Percentiles rank a stretch among this genome's conserved stretches.
Evolutionary conservation across 208 protist species (phyloP).

Genomic region (Histomonas meleagridis): DNA sequence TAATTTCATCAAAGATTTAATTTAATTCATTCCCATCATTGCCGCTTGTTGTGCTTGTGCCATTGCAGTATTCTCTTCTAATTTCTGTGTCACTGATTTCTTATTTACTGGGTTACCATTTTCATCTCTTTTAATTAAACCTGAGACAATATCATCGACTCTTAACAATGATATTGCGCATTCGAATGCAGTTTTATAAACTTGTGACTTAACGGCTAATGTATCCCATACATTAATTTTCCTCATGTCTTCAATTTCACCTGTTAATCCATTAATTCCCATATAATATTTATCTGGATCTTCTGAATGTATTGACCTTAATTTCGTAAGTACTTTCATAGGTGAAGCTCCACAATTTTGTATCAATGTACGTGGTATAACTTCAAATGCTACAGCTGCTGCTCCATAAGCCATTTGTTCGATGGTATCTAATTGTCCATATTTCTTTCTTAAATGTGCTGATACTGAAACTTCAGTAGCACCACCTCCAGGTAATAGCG

Average conservation of each 20-base stretch:
- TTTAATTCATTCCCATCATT: not conserved
- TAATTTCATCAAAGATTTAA: no score
- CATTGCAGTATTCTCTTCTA: not conserved
- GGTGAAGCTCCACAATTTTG: slow-evolving; percentile 97
- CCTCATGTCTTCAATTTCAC: slow-evolving; percentile 51
- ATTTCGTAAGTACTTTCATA: slow-evolving; percentile 88
- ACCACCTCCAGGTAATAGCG: slow-evolving; percentile 91
- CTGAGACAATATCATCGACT: slow-evolving; percentile 95
- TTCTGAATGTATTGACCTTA: slow-evolving; percentile 61
- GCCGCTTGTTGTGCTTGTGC: not conserved
- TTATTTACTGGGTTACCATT: slow-evolving; percentile 35
- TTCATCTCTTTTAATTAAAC: slow-evolving; percentile 56
- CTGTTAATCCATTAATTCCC: slow-evolving; percentile 86
- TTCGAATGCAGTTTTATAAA: slow-evolving; percentile 54
- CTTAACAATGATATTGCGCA: slow-evolving; percentile 89
- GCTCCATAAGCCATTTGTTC: slow-evolving; percentile 75
- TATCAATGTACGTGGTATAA: slow-evolving; percentile 79
- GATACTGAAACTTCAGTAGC: slow-evolving; percentile 86
- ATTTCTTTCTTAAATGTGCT: slow-evolving; percentile 70
- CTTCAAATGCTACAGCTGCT: slow-evolving; percentile 58
- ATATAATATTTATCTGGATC: slow-evolving; percentile 65
- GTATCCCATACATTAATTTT: slow-evolving; percentile 90
- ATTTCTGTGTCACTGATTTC: slow-evolving; percentile 31
- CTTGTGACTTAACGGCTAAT: slow-evolving; percentile 86
- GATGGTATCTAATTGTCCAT: slow-evolving; percentile 79